Conservation (phyloP, 78 protist genomes). For the Neovahlkampfia damariscottae region DNA sequence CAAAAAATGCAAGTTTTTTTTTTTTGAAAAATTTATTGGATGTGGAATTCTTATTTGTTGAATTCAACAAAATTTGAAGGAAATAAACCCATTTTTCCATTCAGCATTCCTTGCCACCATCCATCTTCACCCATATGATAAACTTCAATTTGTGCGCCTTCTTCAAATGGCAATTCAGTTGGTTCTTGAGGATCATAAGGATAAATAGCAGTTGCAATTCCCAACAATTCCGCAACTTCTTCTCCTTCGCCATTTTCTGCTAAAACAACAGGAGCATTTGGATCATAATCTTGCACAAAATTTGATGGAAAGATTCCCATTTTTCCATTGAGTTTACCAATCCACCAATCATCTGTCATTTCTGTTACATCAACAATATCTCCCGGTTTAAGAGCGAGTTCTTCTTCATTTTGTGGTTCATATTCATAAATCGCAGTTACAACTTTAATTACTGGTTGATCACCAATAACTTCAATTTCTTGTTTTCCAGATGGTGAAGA, state of each 20-base stretch:
- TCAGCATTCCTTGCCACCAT: background rate
- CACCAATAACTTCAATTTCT: background rate
- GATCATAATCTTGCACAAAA: no score
- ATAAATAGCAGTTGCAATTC: no score
- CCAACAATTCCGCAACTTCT: no score
- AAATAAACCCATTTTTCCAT: background rate
- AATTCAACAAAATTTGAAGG: slow-evolving; percentile 3
- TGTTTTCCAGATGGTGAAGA: background rate
- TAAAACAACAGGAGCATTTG: no score
- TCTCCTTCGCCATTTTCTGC: no score
- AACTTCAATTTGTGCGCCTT: no score
- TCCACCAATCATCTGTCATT: background rate
- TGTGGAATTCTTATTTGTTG: no score
- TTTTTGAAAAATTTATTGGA: no score
- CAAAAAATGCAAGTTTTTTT: no score
- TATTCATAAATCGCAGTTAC: background rate
- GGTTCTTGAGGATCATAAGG: no score
- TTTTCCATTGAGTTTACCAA: background rate
- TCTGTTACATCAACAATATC: background rate
- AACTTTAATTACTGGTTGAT: background rate
- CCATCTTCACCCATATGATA: background rate
- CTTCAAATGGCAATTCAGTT: no score
- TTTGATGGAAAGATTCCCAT: background rate
- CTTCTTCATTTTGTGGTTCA: background rate
- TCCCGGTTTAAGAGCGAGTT: background rate